Evolutionary conservation across 345 rosid species (phyloP).

Genomic region (Trapa bicornis): DNA sequence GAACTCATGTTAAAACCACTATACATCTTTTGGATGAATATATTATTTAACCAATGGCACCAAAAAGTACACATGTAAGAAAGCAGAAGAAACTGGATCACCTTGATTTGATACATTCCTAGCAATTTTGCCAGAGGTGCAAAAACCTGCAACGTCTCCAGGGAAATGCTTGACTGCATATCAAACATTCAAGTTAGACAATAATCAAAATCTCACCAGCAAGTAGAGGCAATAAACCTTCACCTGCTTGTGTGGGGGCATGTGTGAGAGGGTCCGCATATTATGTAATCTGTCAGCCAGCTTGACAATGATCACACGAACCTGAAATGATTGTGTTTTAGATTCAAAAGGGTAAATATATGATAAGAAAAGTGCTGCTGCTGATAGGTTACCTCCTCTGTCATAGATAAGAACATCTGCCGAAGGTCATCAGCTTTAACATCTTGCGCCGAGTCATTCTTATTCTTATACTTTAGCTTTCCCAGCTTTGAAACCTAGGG

Average conservation of each 20-base stretch:
- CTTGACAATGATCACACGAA: conserved; percentile 96
- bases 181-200: conserved; percentile 11
- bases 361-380: conserved; percentile 2
- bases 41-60: not conserved
- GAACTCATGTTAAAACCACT: not conserved
- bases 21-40: not conserved
- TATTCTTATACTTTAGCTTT: conserved; percentile 70
- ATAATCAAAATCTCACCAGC: not conserved
- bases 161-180: conserved; percentile 88
- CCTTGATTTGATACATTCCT: conserved; percentile 99
- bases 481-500: conserved; percentile 89
- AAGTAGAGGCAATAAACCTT: conserved; percentile 2
- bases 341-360: conserved; percentile 4
- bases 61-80: not conserved
- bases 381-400: conserved; percentile 60
- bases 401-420: conserved; percentile 98
- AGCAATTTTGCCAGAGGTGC: conserved; percentile 94
- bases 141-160: conserved; percentile 92
- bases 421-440: conserved; percentile 98
- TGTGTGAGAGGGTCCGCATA: conserved; percentile 87
- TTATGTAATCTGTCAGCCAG: conserved; percentile 97
- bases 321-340: conserved; percentile 39
- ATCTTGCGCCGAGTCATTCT: conserved; percentile 69
- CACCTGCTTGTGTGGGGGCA: conserved; percentile 99
- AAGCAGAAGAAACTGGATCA: conserved; percentile 9